Percentiles rank a stretch among this genome's conserved stretches.
Conservation (phyloP, 179 eudicot species). For the Carnegiea gigantea region DNA sequence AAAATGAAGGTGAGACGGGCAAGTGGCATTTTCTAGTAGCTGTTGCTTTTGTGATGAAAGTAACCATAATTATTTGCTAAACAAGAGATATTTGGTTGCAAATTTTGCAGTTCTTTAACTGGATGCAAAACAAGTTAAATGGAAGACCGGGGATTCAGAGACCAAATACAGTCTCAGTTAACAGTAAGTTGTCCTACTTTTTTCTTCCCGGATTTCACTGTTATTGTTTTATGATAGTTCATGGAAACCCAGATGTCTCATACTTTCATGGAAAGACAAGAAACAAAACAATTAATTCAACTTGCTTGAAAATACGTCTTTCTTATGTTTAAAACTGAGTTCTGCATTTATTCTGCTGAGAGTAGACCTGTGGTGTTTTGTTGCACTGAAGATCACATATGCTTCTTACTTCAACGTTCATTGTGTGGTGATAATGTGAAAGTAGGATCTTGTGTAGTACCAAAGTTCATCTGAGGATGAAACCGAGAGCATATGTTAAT, state of each 20-base stretch:
- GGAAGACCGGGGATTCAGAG: conserved; percentile 55
- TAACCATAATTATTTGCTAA: conserved; percentile 16
- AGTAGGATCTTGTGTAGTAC: neutral
- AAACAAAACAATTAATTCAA: too few relatives aligned
- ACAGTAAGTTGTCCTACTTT: conserved; percentile 30
- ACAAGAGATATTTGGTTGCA: conserved; percentile 21
- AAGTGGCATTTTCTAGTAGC: neutral
- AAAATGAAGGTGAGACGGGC: conserved; percentile 72
- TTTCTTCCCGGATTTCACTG: conserved; percentile 1
- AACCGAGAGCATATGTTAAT: neutral
- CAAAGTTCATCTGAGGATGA: neutral
- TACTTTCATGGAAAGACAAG: neutral
- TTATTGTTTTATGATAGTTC: neutral
- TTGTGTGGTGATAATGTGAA: neutral
- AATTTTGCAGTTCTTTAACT: conserved; percentile 73
- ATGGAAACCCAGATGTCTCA: conserved; percentile 4
- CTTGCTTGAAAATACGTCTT: neutral
- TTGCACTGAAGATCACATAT: neutral
- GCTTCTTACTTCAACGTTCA: neutral
- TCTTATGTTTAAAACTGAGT: neutral
- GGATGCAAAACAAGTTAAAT: conserved; percentile 89
- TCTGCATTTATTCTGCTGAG: neutral
- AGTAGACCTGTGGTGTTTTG: neutral
- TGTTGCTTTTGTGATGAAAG: neutral
- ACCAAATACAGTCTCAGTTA: conserved; percentile 33